These are phyloP conservation scores for Blastobotrys americana DNA, from an alignment of 805 yeast genomes.

Conservation along the genomic window DNA sequence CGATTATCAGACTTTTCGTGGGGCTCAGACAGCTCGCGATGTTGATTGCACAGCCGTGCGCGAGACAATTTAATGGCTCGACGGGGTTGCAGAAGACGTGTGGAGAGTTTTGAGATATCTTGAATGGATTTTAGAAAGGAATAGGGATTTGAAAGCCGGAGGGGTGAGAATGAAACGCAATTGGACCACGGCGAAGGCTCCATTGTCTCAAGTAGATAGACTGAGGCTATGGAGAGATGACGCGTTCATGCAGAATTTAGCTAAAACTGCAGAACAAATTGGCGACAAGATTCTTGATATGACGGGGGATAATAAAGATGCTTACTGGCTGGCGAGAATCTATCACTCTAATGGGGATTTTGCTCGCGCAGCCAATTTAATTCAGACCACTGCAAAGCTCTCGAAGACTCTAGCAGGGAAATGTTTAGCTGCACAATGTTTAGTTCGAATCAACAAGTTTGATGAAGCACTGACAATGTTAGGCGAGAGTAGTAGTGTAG, in stretches of 20 bases:
- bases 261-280: conserved; percentile 78
- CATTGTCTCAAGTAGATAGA: conserved; percentile 73
- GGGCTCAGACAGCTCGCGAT: too few species aligned
- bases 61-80: too few species aligned
- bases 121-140: background rate
- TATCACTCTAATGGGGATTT: conserved; percentile 69
- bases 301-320: conserved; percentile 83
- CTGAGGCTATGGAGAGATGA: conserved; percentile 89
- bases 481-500: conserved; percentile 46
- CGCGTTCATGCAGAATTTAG: conserved; percentile 86
- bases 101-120: conserved; percentile 3
- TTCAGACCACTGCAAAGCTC: conserved; percentile 50
- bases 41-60: too few species aligned
- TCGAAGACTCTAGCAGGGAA: conserved; percentile 64
- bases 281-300: conserved; percentile 85
- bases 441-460: conserved; percentile 60
- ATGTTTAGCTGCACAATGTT: conserved; percentile 69
- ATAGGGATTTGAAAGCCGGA: conserved; percentile 5
- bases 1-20: too few species aligned
- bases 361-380: conserved; percentile 66
- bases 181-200: too few species aligned
- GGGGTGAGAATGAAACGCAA: too few species aligned
- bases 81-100: too few species aligned
- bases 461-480: conserved; percentile 85
- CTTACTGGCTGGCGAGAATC: conserved; percentile 94